Evolutionary conservation across 371 early-diverging fungal genomes (phyloP), one percentile per base, ranked within the genome.

Genomic region (Rhizopus stolonifer): DNA sequence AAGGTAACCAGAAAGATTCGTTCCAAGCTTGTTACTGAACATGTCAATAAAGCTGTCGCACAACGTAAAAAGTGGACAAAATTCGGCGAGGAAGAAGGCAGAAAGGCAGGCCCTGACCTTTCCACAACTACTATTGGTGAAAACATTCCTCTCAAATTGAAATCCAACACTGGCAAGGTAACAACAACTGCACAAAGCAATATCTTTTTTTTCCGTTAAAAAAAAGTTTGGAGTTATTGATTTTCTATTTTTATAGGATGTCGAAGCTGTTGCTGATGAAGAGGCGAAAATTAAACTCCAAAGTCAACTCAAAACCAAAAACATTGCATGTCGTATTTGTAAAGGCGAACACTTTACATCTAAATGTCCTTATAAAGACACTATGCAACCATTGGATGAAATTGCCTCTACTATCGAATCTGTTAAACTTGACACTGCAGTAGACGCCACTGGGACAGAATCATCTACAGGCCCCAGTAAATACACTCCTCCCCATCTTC

Each of bases 341-440:
- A 92, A 94, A 64, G 95, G 95, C 56, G 93, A 91, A 54, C 98
- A 98, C 81, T 95, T 89, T 74, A 96, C 98, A 24, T 77, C 87
- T 56, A 92, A 92, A 73, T 98, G 98, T 84, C 98, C 98, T 46
- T 96, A 92, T 88, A 98, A 96, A 80, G 94, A 94, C 69, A 89
- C 94, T 4, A 76, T 93, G 67, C 83, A 82, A 51, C 89, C 90
- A 10, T 60, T 86, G 56, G 81, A 86, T 55, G 86, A 83, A 44
- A 72, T 78, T 49, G 66, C 73, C 40, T 64, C 67, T 42, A 69
- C 77, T 39, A 56, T 77, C 50, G 72, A 77, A 56, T 54, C 60
- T 39, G 74, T 71, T 44, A 77, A 73, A 49, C 49, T 64, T n/a
- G 74, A 72, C 43, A 52, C 56, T 52, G 36, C 15, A 22, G 40